Evolutionary conservation across 2,329 filamentous ascomycete species (phyloP), one percentile per base, ranked within the genome.

Genomic region (Pyrenochaeta sp.): DNA sequence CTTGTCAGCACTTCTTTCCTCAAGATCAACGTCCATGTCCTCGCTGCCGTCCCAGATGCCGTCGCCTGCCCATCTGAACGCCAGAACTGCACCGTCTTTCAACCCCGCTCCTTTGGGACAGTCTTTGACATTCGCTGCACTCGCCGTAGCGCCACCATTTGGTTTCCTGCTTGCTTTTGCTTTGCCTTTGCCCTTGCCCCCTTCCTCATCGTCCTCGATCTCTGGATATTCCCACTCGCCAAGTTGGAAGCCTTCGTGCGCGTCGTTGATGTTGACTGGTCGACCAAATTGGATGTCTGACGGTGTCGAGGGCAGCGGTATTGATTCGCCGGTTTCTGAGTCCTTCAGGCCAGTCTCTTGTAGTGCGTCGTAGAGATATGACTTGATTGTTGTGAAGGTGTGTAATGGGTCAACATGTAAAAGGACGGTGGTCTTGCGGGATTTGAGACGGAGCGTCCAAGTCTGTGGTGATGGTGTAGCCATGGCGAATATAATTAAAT

Each of bases 401-500:
- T 75, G 64, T 5, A 80, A 70, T 0, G 78, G 78, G 45, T 80
- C 75, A 60, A 75, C 68, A 67, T 82, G 78, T 0, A 83, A 73
- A 36, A 82, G 65, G 55, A 82, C 64, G 30, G 80, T 82, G 29
- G 75, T 79, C 42, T 75, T 77, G 64, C 75, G 67, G 47, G 77
- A 68, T 61, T 82, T 82, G 62, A 82, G 75, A 52, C 79, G 78
- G 27, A 82, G 72, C 1, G 78, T 81, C 71, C 71, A 75, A 15
- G 72, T 71, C 51, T 57, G 56, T 4, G 73, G 64, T 4, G 62
- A 57, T 2, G 72, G 69, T 3, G 51, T 49, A 3, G 64, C 49
- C 62, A 67, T 71, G n/a, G 33, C 56, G 46, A 23, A 6, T 11
- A 18, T 27, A 2, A 4, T 15, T 27, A 27, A 43, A n/a, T 30